Evolutionary conservation across 768 basidiomycete species (phyloP), one percentile per base, ranked within the genome.

Genomic region (Gloeopeniophorella convolvens): DNA sequence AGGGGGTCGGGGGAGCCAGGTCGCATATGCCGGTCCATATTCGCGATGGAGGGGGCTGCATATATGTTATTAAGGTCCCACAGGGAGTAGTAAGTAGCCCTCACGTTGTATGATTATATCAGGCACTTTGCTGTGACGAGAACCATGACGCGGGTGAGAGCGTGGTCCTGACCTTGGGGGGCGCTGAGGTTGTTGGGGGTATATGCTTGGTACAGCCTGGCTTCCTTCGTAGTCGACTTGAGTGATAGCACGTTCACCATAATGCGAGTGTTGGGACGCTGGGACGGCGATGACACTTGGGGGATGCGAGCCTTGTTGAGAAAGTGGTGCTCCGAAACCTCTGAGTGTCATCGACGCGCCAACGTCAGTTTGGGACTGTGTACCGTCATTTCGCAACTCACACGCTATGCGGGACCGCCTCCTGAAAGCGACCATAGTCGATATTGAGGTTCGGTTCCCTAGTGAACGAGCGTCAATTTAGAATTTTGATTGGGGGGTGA

Each of bases 361-460:
- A 52, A 13, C 24, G 5, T 13, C n/a, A n/a, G n/a, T n/a, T 10
- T 12, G 15, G 20, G 36, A 12, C 9, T 6, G 35, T 3, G 31
- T 9, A 2, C 20, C 3, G 20, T 31, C 18, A n/a, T 27, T 26
- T 28, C 11, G 9, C 23, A 30, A 21, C 42, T 54, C 42, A 54
- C 52, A 23, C 16, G 42, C 41, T 31, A 32, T 48, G 41, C 32
- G 47, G 7, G 7, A 54, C 46, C 11, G 35, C 52, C 15, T 54
- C 52, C 39, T 54, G 52, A 42, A 54, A 54, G 30, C 52, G 52
- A 23, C 52, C 52, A 39, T 54, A 54, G 52, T 54, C 52, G 20
- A 48, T 54, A 35, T 44, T 48, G 30, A 53, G 18, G 27, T 53
- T 53, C 24, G 52, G 52, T 34, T 54, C 52, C 5, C 52, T 54